Percentiles rank a stretch among this genome's conserved stretches.
Evolutionary conservation across 192 early-diverging fungal genomes (phyloP).

Genomic region (Entomortierella chlamydospora): DNA sequence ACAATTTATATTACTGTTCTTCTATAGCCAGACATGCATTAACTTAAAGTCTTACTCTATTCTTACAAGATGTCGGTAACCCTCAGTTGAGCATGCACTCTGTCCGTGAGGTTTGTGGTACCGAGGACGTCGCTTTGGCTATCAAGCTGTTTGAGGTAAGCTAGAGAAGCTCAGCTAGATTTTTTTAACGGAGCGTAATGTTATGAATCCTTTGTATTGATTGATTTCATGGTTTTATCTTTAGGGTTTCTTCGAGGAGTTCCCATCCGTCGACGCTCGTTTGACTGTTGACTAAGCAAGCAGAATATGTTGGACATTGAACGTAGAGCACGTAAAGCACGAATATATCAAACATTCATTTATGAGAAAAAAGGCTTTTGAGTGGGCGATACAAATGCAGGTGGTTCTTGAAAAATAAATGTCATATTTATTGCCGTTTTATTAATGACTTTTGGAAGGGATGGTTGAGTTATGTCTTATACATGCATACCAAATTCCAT

Average conservation of each 20-base stretch:
- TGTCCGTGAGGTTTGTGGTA: slow-evolving; percentile 91
- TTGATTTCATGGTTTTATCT: background rate
- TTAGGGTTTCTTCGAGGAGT: slow-evolving; percentile 75
- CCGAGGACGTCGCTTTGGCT: slow-evolving; percentile 86
- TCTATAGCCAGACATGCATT: no score
- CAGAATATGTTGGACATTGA: no score
- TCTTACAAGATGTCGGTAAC: slow-evolving; percentile 87
- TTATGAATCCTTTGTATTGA: background rate
- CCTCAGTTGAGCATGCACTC: slow-evolving; percentile 98
- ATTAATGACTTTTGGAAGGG: no score
- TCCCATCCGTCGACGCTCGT: slow-evolving; percentile 62
- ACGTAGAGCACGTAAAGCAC: no score
- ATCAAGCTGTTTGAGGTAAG: slow-evolving; percentile 87
- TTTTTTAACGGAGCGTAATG: background rate
- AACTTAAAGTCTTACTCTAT: background rate
- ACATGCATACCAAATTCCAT: slow-evolving; percentile 7
- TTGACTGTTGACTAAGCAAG: slow-evolving; percentile 67
- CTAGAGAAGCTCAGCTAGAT: background rate
- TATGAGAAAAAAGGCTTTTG: no score
- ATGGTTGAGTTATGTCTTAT: background rate
- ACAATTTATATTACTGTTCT: background rate
- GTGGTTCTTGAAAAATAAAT: no score
- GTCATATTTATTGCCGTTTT: no score
- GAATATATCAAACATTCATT: no score
- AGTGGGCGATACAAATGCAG: no score